Evolutionary conservation across 2,329 filamentous ascomycete species (phyloP).

Genomic region (Fusarium duplospermum): DNA sequence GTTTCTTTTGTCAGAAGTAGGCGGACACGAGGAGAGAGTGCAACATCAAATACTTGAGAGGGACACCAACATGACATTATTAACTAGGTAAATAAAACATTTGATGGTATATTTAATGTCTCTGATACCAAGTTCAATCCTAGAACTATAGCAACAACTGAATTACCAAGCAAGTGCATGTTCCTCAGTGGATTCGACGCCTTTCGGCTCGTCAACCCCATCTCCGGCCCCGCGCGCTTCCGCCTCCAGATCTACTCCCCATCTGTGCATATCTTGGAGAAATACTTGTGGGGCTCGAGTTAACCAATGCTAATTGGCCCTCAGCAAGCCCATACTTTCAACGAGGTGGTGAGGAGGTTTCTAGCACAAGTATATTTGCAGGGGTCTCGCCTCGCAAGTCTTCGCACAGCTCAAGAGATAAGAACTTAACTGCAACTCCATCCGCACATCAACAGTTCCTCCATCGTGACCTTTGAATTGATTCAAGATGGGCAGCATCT

Average conservation of each 20-base stretch:
- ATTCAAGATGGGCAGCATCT: slow-evolving; percentile 61
- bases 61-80: background rate
- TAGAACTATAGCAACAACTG: too few relatives aligned
- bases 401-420: background rate
- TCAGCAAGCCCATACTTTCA: too few relatives aligned
- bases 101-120: too few relatives aligned
- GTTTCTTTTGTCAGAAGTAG: background rate
- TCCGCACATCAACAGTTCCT: background rate
- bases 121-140: too few relatives aligned
- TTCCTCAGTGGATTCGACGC: background rate
- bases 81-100: too few relatives aligned
- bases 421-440: background rate
- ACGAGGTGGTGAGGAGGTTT: too few relatives aligned
- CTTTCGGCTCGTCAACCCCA: background rate
- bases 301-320: too few relatives aligned
- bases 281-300: too few relatives aligned
- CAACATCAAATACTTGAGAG: background rate
- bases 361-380: too few relatives aligned
- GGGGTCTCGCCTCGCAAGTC: too few relatives aligned
- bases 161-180: background rate
- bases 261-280: background rate
- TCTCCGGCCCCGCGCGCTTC: background rate
- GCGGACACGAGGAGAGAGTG: background rate
- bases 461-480: background rate
- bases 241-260: background rate